Base-by-base conservation (phyloP, 352 stramenopile genomes). In the Paralagenidium karlingii region DNA sequence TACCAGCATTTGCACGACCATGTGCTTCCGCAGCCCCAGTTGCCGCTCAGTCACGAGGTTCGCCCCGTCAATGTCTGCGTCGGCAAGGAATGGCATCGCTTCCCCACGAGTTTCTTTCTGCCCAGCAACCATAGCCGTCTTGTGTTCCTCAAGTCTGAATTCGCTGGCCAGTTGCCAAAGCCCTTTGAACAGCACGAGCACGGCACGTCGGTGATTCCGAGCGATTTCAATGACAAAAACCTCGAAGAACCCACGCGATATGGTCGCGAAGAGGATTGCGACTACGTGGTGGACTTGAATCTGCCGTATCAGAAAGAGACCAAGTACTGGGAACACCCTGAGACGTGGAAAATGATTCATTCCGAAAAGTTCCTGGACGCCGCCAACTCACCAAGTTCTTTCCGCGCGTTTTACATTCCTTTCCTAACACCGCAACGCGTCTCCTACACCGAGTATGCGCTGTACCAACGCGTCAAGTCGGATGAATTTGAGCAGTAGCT, bases 11-110 rank as follows among this genome's bases (percentile, higher is more conserved):
- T 86, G 8, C 53, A 70, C 38, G 55, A 74, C 25, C 60, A 73
- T 19, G 49, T 82, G 34, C 47, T 84, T 9, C 69, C 70, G n/a
- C 67, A 59, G 18, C 27, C 22, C 24, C n/a, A 12, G 11, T 10
- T 18, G 11, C 42, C 25, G 29, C 18, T 11, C 16, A n/a, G 25
- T 28, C 31, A 7, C 43, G 38, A 37, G 34, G 37, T 39, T 34
- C 39, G 24, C 4, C 24, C 24, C 3, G 45, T 76, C 24, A 81
- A 47, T 13, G 60, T 98, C 18, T 99, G 95, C 56, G 75, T 96
- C n/a, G 83, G 87, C 30, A 96, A 94, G 49, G 95, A 99, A 83
- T 99, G 95, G 95, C 89, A 99, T 66, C 68, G 90, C 30, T 99
- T 97, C 55, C 91, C 94, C 0, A 85, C 85, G 12, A 96, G 69